Percentiles rank a stretch among this genome's conserved stretches.
Evolutionary conservation across 805 yeast species (phyloP).

Genomic region (Sporopachydermia lactativora): DNA sequence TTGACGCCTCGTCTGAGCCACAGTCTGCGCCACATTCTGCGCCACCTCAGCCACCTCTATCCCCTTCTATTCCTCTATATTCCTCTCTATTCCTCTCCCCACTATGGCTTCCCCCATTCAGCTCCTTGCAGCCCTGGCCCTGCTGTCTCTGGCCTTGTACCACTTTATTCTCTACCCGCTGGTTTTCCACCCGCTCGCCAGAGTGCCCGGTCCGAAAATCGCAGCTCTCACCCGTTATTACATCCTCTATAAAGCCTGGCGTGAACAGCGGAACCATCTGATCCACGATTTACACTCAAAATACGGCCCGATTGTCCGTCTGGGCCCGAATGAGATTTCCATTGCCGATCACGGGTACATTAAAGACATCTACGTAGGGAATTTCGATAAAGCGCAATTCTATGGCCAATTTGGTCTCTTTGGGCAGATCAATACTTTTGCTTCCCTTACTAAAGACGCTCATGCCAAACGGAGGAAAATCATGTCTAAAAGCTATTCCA

Average conservation of each 20-base stretch:
- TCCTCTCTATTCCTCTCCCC: too few species aligned
- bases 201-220: conserved; percentile 44
- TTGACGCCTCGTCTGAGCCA: too few species aligned
- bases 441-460: conserved; percentile 32
- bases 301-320: conserved; percentile 49
- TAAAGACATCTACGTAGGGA: conserved; percentile 42
- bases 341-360: conserved; percentile 35
- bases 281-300: conserved; percentile 36
- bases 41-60: too few species aligned
- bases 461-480: conserved; percentile 31
- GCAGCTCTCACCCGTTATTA: conserved; percentile 31
- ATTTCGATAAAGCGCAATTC: conserved; percentile 39
- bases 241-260: conserved; percentile 28
- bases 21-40: too few species aligned
- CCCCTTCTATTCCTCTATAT: too few species aligned
- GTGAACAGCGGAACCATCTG: conserved; percentile 32
- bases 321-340: conserved; percentile 49
- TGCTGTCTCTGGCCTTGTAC: conserved; percentile 14
- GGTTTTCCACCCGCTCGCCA: conserved; percentile 31
- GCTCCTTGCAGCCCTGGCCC: not conserved
- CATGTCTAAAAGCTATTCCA: conserved; percentile 30
- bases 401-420: conserved; percentile 48
- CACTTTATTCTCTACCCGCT: conserved; percentile 30
- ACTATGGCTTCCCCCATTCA: not conserved
- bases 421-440: conserved; percentile 44